Conservation (phyloP, 768 basidiomycete genomes). For the Xerocomellus intermedius region DNA sequence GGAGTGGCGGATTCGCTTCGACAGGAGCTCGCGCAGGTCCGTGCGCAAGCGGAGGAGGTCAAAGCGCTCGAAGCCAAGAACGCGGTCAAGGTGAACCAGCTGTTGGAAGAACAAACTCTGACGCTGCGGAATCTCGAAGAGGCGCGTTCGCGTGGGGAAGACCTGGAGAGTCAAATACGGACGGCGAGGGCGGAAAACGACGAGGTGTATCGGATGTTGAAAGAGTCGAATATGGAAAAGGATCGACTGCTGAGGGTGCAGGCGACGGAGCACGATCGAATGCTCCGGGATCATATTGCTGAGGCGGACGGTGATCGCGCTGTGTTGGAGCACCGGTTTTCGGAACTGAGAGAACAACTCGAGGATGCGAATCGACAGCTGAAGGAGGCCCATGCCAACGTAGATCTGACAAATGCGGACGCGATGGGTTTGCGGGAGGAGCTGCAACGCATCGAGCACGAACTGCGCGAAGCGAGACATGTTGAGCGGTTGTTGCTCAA, state of each 20-base stretch:
- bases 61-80: constrained; percentile 66
- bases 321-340: constrained; percentile 85
- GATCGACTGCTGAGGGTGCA: constrained; percentile 72
- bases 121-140: constrained; percentile 72
- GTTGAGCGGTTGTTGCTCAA: constrained; percentile 70
- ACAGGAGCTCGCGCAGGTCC: constrained; percentile 61
- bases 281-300: constrained; percentile 82
- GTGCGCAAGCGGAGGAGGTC: constrained; percentile 63
- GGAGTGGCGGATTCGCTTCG: constrained; percentile 55
- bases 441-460: constrained; percentile 65
- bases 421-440: constrained; percentile 70
- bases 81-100: constrained; percentile 55
- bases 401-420: constrained; percentile 67
- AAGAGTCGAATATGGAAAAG: constrained; percentile 71
- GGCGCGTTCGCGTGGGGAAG: constrained; percentile 69
- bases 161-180: constrained; percentile 73
- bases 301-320: constrained; percentile 95
- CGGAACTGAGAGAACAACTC: constrained; percentile 62
- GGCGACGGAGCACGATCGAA: constrained; percentile 62
- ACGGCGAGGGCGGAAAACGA: constrained; percentile 70
- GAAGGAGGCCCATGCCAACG: constrained; percentile 58
- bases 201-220: constrained; percentile 60
- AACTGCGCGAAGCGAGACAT: constrained; percentile 64
- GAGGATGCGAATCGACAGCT: constrained; percentile 62
- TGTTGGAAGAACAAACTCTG: constrained; percentile 76